Conservation (phyloP, 2,329 filamentous ascomycete genomes). For the Alternaria arborescens region DNA sequence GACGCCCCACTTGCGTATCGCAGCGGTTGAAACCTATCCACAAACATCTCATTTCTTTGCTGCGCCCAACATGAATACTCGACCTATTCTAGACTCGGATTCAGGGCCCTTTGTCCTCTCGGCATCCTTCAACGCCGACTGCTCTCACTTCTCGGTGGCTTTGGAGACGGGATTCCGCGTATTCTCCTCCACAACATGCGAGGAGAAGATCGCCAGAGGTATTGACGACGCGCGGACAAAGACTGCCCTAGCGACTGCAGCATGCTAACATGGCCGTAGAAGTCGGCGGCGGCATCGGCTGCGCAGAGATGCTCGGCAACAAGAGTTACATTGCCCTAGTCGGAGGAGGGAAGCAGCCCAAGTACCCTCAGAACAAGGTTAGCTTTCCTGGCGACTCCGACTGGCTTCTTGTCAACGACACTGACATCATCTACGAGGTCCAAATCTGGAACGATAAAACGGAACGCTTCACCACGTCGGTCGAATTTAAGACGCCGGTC, state of each 20-base stretch:
- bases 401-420: constrained; percentile 37
- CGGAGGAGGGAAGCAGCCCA: constrained; percentile 84
- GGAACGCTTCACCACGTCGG: constrained; percentile 74
- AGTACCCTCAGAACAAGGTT: constrained; percentile 89
- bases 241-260: not conserved
- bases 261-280: constrained; percentile 34
- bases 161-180: constrained; percentile 84
- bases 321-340: constrained; percentile 89
- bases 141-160: constrained; percentile 85
- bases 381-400: constrained; percentile 32
- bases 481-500: constrained; percentile 82
- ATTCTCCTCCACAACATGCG: constrained; percentile 43
- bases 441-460: constrained; percentile 93
- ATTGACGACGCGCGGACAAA: not conserved
- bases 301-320: constrained; percentile 85
- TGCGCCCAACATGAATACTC: constrained; percentile 77
- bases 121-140: constrained; percentile 84
- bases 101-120: constrained; percentile 79
- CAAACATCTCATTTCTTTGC: not conserved
- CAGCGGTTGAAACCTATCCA: not conserved
- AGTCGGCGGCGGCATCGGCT: constrained; percentile 73
- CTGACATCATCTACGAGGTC: constrained; percentile 60
- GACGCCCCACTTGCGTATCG: constrained; percentile 19
- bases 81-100: constrained; percentile 82
- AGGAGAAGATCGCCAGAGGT: constrained; percentile 44